Evolutionary conservation across 176 grass and related monocot genomes (phyloP).

Genomic region (Oryza glumipatula): DNA sequence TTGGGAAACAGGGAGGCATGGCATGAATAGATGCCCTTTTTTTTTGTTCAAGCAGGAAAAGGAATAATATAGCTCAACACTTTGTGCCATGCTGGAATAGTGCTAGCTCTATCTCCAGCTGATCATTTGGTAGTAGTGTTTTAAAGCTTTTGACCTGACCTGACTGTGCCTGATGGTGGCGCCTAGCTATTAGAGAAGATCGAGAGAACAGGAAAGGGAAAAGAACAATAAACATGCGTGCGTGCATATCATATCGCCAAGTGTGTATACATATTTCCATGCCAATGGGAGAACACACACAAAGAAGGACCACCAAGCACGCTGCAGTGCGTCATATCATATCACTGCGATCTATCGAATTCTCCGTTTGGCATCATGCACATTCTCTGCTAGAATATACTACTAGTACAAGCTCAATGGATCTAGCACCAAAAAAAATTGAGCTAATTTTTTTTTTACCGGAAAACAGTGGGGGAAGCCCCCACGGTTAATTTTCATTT

Average conservation of each 20-base stretch:
- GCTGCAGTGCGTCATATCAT: neutral
- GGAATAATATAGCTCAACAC: neutral
- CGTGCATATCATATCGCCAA: neutral
- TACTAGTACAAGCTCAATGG: neutral
- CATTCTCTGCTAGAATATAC: neutral
- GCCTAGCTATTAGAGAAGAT: neutral
- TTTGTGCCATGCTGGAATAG: conserved; percentile 11
- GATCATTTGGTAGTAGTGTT: neutral
- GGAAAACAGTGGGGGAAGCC: too few relatives aligned
- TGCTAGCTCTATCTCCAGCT: neutral
- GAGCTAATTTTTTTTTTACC: neutral
- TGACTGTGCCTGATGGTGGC: neutral
- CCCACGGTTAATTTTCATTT: too few relatives aligned
- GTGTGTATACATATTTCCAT: neutral
- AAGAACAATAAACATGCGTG: neutral
- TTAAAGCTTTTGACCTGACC: neutral
- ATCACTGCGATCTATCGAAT: neutral
- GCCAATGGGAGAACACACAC: conserved; percentile 1
- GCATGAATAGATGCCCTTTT: conserved; percentile 12
- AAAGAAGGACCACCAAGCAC: neutral
- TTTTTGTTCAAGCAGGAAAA: conserved; percentile 39
- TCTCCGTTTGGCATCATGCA: neutral
- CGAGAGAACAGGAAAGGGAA: neutral
- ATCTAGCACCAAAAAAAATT: neutral
- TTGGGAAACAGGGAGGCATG: conserved; percentile 21